A percentile compares a stretch with the other conserved stretches of the same genome.
phyloP scores from a whole-genome alignment of 2,329 filamentous ascomycete species.

The Fusarium sp. region DNA sequence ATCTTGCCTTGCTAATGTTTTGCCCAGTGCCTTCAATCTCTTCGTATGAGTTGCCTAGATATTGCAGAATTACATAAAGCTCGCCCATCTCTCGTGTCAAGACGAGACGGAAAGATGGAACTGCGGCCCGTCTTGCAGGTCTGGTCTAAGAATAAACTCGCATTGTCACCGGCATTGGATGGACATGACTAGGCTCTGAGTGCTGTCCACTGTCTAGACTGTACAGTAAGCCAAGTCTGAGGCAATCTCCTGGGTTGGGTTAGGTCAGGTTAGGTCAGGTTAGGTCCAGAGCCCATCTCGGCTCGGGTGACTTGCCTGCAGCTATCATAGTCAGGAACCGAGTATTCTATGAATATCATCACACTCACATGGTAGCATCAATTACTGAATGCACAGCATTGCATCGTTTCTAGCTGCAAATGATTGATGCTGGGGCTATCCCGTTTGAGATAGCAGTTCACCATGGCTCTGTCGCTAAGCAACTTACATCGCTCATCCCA shows the following conservation, averaged over 20 bases:
- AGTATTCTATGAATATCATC: constrained; percentile 6
- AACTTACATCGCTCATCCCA: neutral
- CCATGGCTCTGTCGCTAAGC: constrained; percentile 1
- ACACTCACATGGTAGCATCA: constrained; percentile 13
- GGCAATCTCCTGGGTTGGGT: constrained; percentile 11
- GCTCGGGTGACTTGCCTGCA: constrained; percentile 20
- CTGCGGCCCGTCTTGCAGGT: constrained; percentile 32
- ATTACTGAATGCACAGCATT: constrained; percentile 28
- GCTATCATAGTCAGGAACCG: constrained; percentile 38
- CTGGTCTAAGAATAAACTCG: constrained; percentile 30
- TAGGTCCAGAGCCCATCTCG: constrained; percentile 15
- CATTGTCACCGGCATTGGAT: constrained; percentile 13
- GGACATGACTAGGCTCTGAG: constrained; percentile 2
- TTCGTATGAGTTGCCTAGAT: neutral
- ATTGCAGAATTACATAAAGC: neutral
- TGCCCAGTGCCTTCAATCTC: neutral
- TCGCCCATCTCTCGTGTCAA: neutral
- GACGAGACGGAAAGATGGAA: constrained; percentile 22
- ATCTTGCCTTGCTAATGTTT: neutral
- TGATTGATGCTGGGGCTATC: constrained; percentile 6
- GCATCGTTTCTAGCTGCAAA: neutral
- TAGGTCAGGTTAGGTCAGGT: neutral
- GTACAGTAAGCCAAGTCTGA: constrained; percentile 7
- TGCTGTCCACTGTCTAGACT: neutral
- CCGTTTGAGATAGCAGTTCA: neutral